phyloP scores from a whole-genome alignment of 2,329 filamentous ascomycete genomes.

The Epichloe uncinata region DNA sequence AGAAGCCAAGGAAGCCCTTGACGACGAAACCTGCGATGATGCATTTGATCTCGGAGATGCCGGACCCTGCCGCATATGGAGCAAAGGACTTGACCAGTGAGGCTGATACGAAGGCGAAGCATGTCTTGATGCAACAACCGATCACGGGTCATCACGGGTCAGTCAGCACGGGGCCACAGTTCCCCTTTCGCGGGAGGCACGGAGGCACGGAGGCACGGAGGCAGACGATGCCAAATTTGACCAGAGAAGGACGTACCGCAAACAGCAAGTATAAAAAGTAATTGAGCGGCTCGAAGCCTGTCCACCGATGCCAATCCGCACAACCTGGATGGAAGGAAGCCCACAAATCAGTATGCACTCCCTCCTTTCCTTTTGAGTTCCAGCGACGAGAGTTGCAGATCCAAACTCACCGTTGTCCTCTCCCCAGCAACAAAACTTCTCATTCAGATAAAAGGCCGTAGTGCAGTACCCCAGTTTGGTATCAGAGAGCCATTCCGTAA shows the following conservation, averaged over 20 bases:
- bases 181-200: neutral
- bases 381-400: neutral
- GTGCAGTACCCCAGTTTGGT: constrained; percentile 93
- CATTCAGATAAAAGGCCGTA: constrained; percentile 92
- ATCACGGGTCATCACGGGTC: neutral
- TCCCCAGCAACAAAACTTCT: constrained; percentile 97
- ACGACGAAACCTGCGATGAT: constrained; percentile 98
- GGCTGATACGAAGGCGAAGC: constrained; percentile 73
- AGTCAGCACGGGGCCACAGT: neutral
- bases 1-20: constrained; percentile 90
- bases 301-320: constrained; percentile 82
- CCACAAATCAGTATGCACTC: neutral
- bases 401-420: constrained; percentile 58
- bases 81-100: constrained; percentile 81
- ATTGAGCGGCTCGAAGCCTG: constrained; percentile 61
- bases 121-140: constrained; percentile 30
- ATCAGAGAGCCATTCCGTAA: constrained; percentile 93
- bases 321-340: constrained; percentile 44
- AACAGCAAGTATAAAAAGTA: constrained; percentile 83
- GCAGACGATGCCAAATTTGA: neutral
- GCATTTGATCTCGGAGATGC: constrained; percentile 98
- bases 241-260: constrained; percentile 41
- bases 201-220: neutral
- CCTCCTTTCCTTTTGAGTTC: neutral
- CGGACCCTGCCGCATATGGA: constrained; percentile 89